These are phyloP conservation scores for Fragilariopsis cylindrus DNA, from an alignment of 108 stramenopile species.

Conservation along the genomic window DNA sequence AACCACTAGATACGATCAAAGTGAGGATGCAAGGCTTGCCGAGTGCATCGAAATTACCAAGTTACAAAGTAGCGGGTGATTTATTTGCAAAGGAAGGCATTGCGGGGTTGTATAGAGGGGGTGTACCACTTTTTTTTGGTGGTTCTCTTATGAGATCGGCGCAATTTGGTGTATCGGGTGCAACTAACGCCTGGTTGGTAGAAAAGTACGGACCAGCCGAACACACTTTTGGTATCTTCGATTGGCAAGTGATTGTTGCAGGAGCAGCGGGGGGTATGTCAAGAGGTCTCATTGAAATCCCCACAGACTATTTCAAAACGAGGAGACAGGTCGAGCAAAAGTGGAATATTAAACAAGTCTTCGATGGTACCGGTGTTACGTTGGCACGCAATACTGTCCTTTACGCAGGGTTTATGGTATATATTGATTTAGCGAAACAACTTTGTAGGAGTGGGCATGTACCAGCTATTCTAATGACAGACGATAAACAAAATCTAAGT, in stretches of 20 bases:
- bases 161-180: slow-evolving; percentile 81
- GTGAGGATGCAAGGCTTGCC: slow-evolving; percentile 56
- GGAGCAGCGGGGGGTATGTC: slow-evolving; percentile 81
- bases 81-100: slow-evolving; percentile 60
- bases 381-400: slow-evolving; percentile 68
- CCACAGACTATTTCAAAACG: slow-evolving; percentile 83
- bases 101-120: slow-evolving; percentile 71
- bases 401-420: slow-evolving; percentile 69
- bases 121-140: slow-evolving; percentile 73
- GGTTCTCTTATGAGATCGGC: slow-evolving; percentile 80
- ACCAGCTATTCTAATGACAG: slow-evolving; percentile 22
- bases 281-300: slow-evolving; percentile 77
- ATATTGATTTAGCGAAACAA: slow-evolving; percentile 75
- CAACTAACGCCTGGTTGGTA: slow-evolving; percentile 47
- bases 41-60: slow-evolving; percentile 24
- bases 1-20: slow-evolving; percentile 86
- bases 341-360: slow-evolving; percentile 55
- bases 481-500: slow-evolving; percentile 26
- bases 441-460: slow-evolving; percentile 39
- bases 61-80: slow-evolving; percentile 42
- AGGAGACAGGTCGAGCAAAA: slow-evolving; percentile 61
- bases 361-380: slow-evolving; percentile 74
- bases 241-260: slow-evolving; percentile 71
- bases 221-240: slow-evolving; percentile 51
- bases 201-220: slow-evolving; percentile 8